These are phyloP conservation scores for Dipodascus geniculatus DNA, from an alignment of 805 yeast species.

Conservation along the genomic window DNA sequence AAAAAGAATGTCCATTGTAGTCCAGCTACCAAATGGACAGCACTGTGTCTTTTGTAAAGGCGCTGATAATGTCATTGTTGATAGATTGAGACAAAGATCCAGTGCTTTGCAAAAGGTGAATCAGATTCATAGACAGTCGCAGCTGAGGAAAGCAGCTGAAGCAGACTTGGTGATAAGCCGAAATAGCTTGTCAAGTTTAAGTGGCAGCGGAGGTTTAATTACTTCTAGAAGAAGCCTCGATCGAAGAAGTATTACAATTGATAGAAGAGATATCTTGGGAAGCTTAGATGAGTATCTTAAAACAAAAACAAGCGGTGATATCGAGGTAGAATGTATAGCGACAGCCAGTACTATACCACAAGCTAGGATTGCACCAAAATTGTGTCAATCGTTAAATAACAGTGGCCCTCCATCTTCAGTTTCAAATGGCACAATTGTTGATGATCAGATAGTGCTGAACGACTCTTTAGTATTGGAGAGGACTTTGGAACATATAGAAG, in stretches of 20 bases:
- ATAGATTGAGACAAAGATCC: constrained; percentile 46
- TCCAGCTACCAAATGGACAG: constrained; percentile 62
- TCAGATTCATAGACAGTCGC: constrained; percentile 48
- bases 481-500: constrained; percentile 84
- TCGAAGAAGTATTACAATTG: constrained; percentile 16
- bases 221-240: constrained; percentile 21
- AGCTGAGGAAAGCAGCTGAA: constrained; percentile 59
- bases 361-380: constrained; percentile 16
- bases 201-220: constrained; percentile 19
- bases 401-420: constrained; percentile 13
- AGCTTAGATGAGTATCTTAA: constrained; percentile 19
- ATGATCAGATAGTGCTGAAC: constrained; percentile 49
- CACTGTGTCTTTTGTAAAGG: constrained; percentile 83
- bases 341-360: constrained; percentile 16
- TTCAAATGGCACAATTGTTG: constrained; percentile 16
- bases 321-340: constrained; percentile 19
- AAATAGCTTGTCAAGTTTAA: constrained; percentile 34
- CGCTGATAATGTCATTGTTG: constrained; percentile 84
- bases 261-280: constrained; percentile 16
- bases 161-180: constrained; percentile 50
- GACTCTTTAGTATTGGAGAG: constrained; percentile 71
- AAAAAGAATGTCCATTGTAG: constrained; percentile 88
- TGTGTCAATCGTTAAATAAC: constrained; percentile 15
- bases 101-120: constrained; percentile 51
- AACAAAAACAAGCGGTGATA: constrained; percentile 15